These are phyloP conservation scores for Ophiostoma himal-ulmi DNA, from an alignment of 2,329 filamentous ascomycete genomes.

Conservation along the genomic window DNA sequence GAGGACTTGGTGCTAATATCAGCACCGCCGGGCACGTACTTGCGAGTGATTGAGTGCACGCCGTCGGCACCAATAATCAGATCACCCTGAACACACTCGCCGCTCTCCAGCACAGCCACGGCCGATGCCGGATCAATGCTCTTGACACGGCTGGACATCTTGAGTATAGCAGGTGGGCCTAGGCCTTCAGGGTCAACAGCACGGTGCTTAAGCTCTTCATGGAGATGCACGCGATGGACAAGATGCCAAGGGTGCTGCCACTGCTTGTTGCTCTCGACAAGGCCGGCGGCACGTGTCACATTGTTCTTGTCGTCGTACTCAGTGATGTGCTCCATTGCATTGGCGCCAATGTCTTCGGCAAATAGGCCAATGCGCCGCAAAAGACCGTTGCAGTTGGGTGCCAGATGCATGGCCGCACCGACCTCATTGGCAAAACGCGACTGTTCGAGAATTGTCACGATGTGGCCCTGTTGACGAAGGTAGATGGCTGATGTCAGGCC, in stretches of 20 bases:
- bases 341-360: slow-evolving; percentile 37
- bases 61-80: slow-evolving; percentile 51
- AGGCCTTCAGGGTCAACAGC: slow-evolving; percentile 37
- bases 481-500: slow-evolving; percentile 49
- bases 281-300: slow-evolving; percentile 29
- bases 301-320: slow-evolving; percentile 22
- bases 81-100: slow-evolving; percentile 40
- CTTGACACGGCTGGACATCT: slow-evolving; percentile 40
- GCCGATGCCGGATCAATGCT: slow-evolving; percentile 38
- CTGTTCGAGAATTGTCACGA: slow-evolving; percentile 45
- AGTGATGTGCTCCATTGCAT: slow-evolving; percentile 25
- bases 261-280: slow-evolving; percentile 35
- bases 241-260: slow-evolving; percentile 48
- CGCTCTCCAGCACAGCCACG: slow-evolving; percentile 40
- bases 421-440: slow-evolving; percentile 50
- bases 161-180: slow-evolving; percentile 34
- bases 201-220: slow-evolving; percentile 44
- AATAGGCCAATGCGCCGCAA: slow-evolving; percentile 39
- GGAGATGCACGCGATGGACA: slow-evolving; percentile 48
- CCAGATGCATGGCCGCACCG: slow-evolving; percentile 51
- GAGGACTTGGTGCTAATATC: slow-evolving; percentile 28
- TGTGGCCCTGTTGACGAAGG: slow-evolving; percentile 47
- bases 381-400: slow-evolving; percentile 55
- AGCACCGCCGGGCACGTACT: slow-evolving; percentile 25
- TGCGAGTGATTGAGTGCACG: slow-evolving; percentile 33